Base-by-base conservation (phyloP, 345 rosid genomes). In the Zanthoxylum bungeanum region DNA sequence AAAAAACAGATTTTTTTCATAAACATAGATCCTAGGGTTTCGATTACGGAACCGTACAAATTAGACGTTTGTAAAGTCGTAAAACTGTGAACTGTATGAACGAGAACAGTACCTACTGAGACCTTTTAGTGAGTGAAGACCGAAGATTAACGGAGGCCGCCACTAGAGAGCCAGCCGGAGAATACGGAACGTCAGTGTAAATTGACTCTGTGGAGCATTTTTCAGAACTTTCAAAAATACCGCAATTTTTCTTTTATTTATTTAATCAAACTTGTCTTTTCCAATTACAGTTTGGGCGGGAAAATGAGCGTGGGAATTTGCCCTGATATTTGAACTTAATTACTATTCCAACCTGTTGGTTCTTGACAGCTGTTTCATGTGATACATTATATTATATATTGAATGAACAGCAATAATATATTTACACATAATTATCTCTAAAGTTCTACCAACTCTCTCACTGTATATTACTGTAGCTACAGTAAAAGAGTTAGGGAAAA, bases 281-380 rank as follows among this genome's bases (percentile, higher is more conserved):
- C 50, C 9, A 4, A 7, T 33, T 16, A 25, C 19, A 22, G 62
- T 39, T 47, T 69, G 27, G 75, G 81, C 77, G 77, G 81, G 81
- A 73, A 78, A 78, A 69, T 12, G 44, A n/a, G 11, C 4, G 22
- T 46, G 73, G 30, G 5, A 9, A 12, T 25, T 59, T 37, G 69
- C 68, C 75, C 72, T 3, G 4, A 25, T 11, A 7, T n/a, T 11
- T 64, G 44, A 49, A 11, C 4, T 58, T 69, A 58, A 73, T 73
- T 64, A 36, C 74, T 25, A 9, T 5, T 17, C 2, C 16, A 31
- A 47, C 66, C 59, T 21, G 17, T 9, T n/a, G 19, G 10, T 39
- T 39, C 39, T 40, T 33, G 64, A 28, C 30, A 19, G 28, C 21
- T 58, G 37, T 24, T 4, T 44, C 17, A 17, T 11, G 14, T 5